Conservation (phyloP, 768 basidiomycete species). For the Porphyrellus cyaneotinctus region DNA sequence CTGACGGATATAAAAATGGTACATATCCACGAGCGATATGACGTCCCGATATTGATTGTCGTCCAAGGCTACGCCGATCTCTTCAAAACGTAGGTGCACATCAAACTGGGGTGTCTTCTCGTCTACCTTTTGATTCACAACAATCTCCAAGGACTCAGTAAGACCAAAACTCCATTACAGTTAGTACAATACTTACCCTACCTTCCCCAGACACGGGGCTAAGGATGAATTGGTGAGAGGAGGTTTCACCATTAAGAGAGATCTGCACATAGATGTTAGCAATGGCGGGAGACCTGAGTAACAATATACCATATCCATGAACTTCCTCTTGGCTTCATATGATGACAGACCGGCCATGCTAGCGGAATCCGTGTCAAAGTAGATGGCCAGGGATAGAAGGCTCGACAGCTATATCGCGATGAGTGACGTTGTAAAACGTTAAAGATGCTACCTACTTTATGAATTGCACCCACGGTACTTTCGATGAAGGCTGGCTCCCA, state of each 20-base stretch:
- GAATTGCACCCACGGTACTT: conserved; percentile 79
- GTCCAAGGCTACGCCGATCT: conserved; percentile 89
- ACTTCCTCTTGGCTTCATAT: conserved; percentile 64
- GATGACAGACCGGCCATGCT: conserved; percentile 69
- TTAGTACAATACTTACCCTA: conserved; percentile 46
- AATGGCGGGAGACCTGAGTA: not conserved
- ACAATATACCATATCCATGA: conserved; percentile 61
- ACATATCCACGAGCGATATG: conserved; percentile 92
- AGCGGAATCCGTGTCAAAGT: conserved; percentile 90
- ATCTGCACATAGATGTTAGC: conserved; percentile 37
- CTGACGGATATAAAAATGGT: conserved; percentile 88
- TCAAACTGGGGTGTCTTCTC: conserved; percentile 80
- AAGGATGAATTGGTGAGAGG: conserved; percentile 83
- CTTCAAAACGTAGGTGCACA: conserved; percentile 82
- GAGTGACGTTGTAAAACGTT: not conserved
- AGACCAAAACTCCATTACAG: not conserved
- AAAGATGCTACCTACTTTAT: conserved; percentile 57
- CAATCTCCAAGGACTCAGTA: conserved; percentile 45
- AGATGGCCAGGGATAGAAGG: conserved; percentile 81
- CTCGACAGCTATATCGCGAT: conserved; percentile 62
- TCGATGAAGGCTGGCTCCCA: conserved; percentile 94
- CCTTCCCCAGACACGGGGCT: conserved; percentile 96
- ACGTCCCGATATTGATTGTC: conserved; percentile 92
- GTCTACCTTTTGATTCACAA: conserved; percentile 77
- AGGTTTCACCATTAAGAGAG: conserved; percentile 41